Base-by-base conservation (phyloP, 208 protist species). In the Wallacemonas sp. region DNA sequence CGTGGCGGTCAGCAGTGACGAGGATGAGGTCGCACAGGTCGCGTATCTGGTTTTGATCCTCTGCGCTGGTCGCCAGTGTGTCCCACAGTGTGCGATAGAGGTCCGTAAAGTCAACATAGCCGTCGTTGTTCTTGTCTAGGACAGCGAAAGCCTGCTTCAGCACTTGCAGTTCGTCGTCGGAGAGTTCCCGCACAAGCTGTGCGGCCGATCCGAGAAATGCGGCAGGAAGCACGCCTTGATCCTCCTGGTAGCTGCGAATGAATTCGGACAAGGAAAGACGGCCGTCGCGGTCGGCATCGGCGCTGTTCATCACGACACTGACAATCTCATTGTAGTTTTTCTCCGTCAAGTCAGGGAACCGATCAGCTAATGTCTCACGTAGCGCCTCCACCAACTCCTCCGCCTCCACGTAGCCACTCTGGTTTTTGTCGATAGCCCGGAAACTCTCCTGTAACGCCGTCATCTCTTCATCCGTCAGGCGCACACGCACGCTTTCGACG, bases 221-320 rank as follows among this genome's bases (percentile, higher is more conserved):
- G n/a, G 88, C 84, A 12, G 88, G 88, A 17, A 94, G 78, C 17
- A 94, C 88, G 44, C 85, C 85, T 32, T 94, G 88, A 44, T 94
- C 88, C 62, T 94, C 84, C 68, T 94, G 88, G 73, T 82, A 94
- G 57, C 80, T 89, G 38, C 88, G 88, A 54, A 94, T 92, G 54
- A 94, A 94, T 72, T 94, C 84, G 9, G 88, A 89, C 10, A 92
- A 65, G 33, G 75, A 91, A 3, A 94, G 73, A 1, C 78, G 67
- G 12, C 88, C 88, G 60, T 94, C 84, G 33, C 69, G 27, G 58
- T 91, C 80, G 29, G 67, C 41, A 63, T 94, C 88, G 39, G 88
- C 88, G 63, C 71, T 88, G 10, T 76, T 73, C 77, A 94, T 81
- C 17, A 92, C 80, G 38, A 92, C 85, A 3, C 72, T 66, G 12